A percentile compares a stretch with the other conserved stretches of the same genome.
phyloP scores from a whole-genome alignment of 2,329 filamentous ascomycete species.

The Apiospora saccharicola region DNA sequence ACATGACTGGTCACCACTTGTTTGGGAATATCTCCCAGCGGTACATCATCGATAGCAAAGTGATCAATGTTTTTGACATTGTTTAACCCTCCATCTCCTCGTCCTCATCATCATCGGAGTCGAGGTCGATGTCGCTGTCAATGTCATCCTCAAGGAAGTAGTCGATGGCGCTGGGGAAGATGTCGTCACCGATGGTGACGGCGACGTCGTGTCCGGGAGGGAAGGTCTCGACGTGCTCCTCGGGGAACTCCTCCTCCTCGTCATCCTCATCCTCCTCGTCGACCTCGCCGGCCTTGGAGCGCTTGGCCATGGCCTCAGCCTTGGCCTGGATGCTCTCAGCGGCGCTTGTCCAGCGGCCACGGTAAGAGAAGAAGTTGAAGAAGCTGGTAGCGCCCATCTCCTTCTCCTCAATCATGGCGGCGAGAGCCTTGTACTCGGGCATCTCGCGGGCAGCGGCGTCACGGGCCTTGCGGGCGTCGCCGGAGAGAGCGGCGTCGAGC shows the following conservation, averaged over 20 bases:
- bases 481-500: constrained; percentile 41
- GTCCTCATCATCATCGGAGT: constrained; percentile 39
- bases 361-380: constrained; percentile 76
- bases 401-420: constrained; percentile 35
- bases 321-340: constrained; percentile 66
- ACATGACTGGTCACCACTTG: neutral
- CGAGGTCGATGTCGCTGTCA: constrained; percentile 38
- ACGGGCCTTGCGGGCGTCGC: constrained; percentile 37
- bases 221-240: constrained; percentile 42
- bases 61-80: neutral
- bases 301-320: constrained; percentile 54
- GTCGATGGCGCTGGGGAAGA: constrained; percentile 40
- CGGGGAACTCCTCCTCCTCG: constrained; percentile 42
- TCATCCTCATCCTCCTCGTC: constrained; percentile 48
- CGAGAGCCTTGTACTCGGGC: constrained; percentile 38
- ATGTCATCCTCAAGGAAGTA: constrained; percentile 39
- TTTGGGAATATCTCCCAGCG: neutral
- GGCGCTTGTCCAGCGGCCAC: constrained; percentile 64
- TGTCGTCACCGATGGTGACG: constrained; percentile 38
- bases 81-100: constrained; percentile 39
- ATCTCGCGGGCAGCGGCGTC: constrained; percentile 38
- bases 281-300: constrained; percentile 36
- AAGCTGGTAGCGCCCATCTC: constrained; percentile 59
- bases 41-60: neutral
- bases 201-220: constrained; percentile 40